Base-by-base conservation (phyloP, 2,329 filamentous ascomycete genomes). In the Penicillium vulpinum region DNA sequence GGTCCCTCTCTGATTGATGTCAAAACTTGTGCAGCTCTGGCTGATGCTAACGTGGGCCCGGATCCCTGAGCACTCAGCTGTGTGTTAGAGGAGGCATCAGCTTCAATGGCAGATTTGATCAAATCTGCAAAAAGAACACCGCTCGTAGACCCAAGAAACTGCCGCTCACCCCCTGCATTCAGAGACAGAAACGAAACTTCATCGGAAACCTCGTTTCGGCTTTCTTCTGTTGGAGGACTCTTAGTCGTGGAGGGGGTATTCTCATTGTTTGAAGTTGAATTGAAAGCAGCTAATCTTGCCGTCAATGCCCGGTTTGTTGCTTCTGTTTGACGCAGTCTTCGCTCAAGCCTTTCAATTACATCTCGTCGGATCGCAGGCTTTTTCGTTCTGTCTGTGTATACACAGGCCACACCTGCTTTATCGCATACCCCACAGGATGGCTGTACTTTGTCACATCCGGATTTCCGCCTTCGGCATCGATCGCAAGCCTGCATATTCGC, bases 181-280 rank as follows among this genome's bases (percentile, higher is more conserved):
- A 75, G 67, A 7, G 75, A 77, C n/a, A 79, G 66, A 52, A 75
- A 75, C 0, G 76, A 75, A n/a, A 79, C 75, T 54, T 79, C 74
- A 28, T 73, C 73, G 0, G 74, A 70, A 3, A 77, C 70, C 22
- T 75, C 73, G 51, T 51, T 22, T 41, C 33, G 31, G 8, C 16
- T 31, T 41, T 40, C 51, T 35, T 31, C n/a, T 18, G n/a, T 13
- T 24, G 24, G 21, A 22, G 40, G 26, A 13, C 26, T 43, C 22
- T 24, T 36, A n/a, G 33, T 36, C 13, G 33, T 36, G 8, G 33
- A 9, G 3, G 33, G 6, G n/a, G 33, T 36, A 9, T 8, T 36
- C 16, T 36, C 16, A 36, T 36, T 15, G 33, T 36, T 36, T 15
- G 33, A 36, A n/a, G 16, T n/a, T 0, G 33, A 36, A 36, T 22